Percentiles rank a stretch among this genome's conserved stretches.
Evolutionary conservation across 2,329 filamentous ascomycete species (phyloP).

Genomic region (Colletotrichum tofieldiae): DNA sequence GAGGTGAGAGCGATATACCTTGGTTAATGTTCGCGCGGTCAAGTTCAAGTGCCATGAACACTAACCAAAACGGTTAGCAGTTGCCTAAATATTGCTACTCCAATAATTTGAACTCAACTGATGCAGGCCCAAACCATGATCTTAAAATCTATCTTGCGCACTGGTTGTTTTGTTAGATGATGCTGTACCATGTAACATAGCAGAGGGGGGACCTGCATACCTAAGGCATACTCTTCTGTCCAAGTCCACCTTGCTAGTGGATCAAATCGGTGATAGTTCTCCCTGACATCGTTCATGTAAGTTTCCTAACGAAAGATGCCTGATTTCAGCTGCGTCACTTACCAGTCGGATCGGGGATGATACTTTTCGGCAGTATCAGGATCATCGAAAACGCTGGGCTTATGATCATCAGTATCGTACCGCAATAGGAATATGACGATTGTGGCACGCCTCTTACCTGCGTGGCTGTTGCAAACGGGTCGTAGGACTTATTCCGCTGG

Average conservation of each 20-base stretch:
- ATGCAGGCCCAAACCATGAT: slow-evolving; percentile 61
- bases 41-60: slow-evolving; percentile 64
- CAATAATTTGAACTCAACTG: not conserved
- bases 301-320: not conserved
- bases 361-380: slow-evolving; percentile 54
- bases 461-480: slow-evolving; percentile 55
- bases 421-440: no score
- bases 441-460: slow-evolving; percentile 31
- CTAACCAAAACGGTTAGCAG: not conserved
- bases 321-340: not conserved
- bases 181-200: no score
- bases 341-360: slow-evolving; percentile 50
- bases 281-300: slow-evolving; percentile 46
- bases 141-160: slow-evolving; percentile 58
- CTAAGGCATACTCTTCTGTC: slow-evolving; percentile 55
- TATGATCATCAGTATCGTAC: not conserved
- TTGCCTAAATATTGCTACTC: no score
- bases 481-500: slow-evolving; percentile 48
- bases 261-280: slow-evolving; percentile 64
- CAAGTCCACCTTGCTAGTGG: slow-evolving; percentile 60
- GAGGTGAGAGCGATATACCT: slow-evolving; percentile 47
- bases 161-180: not conserved
- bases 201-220: not conserved
- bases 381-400: slow-evolving; percentile 58
- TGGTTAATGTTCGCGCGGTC: slow-evolving; percentile 61